Evolutionary conservation across 2,329 filamentous ascomycete species (phyloP).

Genomic region (Rutstroemia sp.): DNA sequence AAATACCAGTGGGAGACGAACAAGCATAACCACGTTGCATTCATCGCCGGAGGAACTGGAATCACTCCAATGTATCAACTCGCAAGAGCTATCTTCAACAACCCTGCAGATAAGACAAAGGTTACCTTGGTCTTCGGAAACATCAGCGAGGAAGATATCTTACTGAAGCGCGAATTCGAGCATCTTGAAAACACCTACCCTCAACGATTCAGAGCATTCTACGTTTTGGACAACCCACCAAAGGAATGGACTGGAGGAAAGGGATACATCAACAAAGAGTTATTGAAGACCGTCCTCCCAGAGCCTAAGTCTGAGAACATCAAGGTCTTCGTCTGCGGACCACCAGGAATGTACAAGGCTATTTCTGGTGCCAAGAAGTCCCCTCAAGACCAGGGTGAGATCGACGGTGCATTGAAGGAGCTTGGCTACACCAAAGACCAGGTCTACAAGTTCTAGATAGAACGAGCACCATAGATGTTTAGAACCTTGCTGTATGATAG

Average conservation of each 20-base stretch:
- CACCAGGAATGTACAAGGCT: constrained; percentile 87
- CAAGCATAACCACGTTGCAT: constrained; percentile 84
- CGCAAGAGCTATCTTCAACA: constrained; percentile 83
- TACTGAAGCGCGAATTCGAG: constrained; percentile 78
- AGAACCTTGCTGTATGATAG: constrained; percentile 3
- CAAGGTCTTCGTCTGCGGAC: constrained; percentile 95
- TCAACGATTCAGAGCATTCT: constrained; percentile 91
- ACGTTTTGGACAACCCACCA: constrained; percentile 79
- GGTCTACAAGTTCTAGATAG: constrained; percentile 82
- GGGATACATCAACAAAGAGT: constrained; percentile 81
- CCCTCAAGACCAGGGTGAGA: constrained; percentile 89
- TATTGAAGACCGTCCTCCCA: constrained; percentile 89
- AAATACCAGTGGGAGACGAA: constrained; percentile 88
- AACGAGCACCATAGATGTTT: not conserved
- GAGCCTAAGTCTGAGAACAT: constrained; percentile 87
- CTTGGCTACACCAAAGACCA: constrained; percentile 81
- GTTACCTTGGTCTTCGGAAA: constrained; percentile 95
- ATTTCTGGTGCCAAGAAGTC: constrained; percentile 85
- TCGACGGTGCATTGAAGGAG: constrained; percentile 70
- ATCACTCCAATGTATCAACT: constrained; percentile 99
- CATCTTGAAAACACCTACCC: constrained; percentile 92
- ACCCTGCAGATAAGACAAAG: constrained; percentile 95
- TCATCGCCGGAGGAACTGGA: constrained; percentile 91
- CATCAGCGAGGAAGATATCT: constrained; percentile 80
- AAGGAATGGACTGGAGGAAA: constrained; percentile 69